Conservation (phyloP, 2,329 filamentous ascomycete species). For the Penicillium freii region DNA sequence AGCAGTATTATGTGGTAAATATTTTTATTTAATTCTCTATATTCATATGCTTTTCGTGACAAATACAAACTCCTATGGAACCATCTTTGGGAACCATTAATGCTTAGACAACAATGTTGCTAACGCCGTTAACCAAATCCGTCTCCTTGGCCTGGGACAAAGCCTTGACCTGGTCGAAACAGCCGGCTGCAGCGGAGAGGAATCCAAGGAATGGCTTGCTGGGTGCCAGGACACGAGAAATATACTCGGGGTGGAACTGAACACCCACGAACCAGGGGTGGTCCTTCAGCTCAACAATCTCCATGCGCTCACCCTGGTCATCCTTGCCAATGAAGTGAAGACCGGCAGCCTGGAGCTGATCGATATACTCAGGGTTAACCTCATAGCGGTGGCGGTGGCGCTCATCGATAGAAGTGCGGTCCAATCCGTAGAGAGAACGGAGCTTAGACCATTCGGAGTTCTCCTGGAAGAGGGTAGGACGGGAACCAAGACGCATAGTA, state of each 20-base stretch:
- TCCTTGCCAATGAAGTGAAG: conserved; percentile 78
- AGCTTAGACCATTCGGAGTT: conserved; percentile 75
- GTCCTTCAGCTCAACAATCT: conserved; percentile 76
- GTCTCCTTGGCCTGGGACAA: conserved; percentile 14
- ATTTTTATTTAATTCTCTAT: conserved; percentile 14
- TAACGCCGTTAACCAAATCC: conserved; percentile 15
- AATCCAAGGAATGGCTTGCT: conserved; percentile 79
- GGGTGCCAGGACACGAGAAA: conserved; percentile 70
- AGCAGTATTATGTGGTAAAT: not conserved
- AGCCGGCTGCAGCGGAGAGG: conserved; percentile 71
- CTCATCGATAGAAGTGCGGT: conserved; percentile 58
- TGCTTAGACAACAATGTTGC: conserved; percentile 18
- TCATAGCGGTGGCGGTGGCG: conserved; percentile 86
- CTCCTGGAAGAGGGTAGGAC: conserved; percentile 70
- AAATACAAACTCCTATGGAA: conserved; percentile 12
- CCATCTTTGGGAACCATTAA: conserved; percentile 1
- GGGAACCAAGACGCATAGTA: conserved; percentile 80
- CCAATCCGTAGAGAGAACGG: conserved; percentile 66
- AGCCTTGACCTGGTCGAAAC: conserved; percentile 29
- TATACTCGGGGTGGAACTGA: conserved; percentile 86
- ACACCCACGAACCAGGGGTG: conserved; percentile 83
- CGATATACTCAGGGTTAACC: conserved; percentile 77
- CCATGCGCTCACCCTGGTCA: conserved; percentile 73
- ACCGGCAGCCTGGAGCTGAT: conserved; percentile 64
- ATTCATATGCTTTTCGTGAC: conserved; percentile 16